Evolutionary conservation across 345 rosid genomes (phyloP).

Genomic region (Acer yangbiense): DNA sequence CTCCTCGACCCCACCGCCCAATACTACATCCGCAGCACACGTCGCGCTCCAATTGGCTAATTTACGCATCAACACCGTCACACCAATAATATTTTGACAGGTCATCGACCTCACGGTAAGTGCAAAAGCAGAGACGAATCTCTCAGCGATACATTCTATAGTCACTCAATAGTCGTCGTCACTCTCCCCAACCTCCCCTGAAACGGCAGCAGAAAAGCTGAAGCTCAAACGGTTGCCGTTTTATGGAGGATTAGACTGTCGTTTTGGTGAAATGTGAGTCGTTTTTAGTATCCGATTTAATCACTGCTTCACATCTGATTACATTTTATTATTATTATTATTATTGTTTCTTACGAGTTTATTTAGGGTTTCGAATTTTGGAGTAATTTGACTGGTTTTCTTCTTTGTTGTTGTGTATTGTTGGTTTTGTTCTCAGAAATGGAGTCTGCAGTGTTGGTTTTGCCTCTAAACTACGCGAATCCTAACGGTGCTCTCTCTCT

Average conservation of each 20-base stretch:
- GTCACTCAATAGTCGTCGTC: not conserved
- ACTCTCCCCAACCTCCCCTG: not conserved
- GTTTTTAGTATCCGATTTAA: not conserved
- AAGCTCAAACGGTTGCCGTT: not conserved
- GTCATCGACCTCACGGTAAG: not conserved
- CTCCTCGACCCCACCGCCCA: too few relatives aligned
- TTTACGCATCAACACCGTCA: not conserved
- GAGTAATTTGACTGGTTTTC: not conserved
- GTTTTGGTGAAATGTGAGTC: constrained; percentile 7
- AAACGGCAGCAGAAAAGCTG: not conserved
- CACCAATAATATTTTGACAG: not conserved
- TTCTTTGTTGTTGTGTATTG: not conserved
- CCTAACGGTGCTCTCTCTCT: constrained; percentile 8
- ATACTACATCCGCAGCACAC: too few relatives aligned
- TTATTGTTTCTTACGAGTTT: not conserved
- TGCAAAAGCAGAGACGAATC: too few relatives aligned
- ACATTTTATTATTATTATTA: not conserved
- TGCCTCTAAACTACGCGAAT: constrained; percentile 11
- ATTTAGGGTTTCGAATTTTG: not conserved
- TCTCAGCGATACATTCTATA: too few relatives aligned
- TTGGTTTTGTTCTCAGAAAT: constrained; percentile 3
- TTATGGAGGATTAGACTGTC: not conserved
- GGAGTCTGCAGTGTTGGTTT: constrained; percentile 17
- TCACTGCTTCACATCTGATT: not conserved
- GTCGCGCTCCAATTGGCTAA: not conserved